These are phyloP conservation scores for Tricholomella constricta DNA, from an alignment of 768 basidiomycete species.

Conservation along the genomic window DNA sequence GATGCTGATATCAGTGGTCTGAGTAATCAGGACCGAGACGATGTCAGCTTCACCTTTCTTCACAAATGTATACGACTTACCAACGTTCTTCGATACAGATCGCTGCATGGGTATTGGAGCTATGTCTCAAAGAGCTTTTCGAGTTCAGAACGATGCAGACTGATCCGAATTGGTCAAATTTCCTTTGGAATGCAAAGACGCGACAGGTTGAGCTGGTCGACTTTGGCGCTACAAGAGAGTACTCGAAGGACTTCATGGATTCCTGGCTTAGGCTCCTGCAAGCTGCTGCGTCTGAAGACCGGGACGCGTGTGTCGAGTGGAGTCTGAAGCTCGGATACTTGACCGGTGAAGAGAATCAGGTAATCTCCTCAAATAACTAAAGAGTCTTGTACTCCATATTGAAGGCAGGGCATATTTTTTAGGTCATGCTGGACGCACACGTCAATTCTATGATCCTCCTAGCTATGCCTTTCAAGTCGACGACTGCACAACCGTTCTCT, in stretches of 20 bases:
- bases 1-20: constrained; percentile 56
- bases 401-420: constrained; percentile 1
- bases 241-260: constrained; percentile 85
- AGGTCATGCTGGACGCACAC: constrained; percentile 89
- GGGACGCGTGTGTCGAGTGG: constrained; percentile 64
- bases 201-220: constrained; percentile 88
- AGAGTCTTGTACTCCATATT: not conserved
- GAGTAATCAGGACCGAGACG: constrained; percentile 66
- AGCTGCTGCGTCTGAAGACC: constrained; percentile 73
- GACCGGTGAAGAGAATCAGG: constrained; percentile 85
- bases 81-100: constrained; percentile 54
- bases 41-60: constrained; percentile 46
- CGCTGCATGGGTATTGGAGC: constrained; percentile 74
- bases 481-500: constrained; percentile 70
- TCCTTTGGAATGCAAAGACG: constrained; percentile 77
- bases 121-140: constrained; percentile 91
- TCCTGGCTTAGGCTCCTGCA: constrained; percentile 83
- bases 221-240: constrained; percentile 92
- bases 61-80: not conserved
- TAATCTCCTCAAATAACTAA: constrained; percentile 28
- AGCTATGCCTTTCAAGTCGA: constrained; percentile 77
- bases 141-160: constrained; percentile 95
- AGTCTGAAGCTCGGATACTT: constrained; percentile 88
- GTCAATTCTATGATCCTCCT: constrained; percentile 81
- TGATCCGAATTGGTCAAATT: constrained; percentile 98